Conservation (phyloP, 495 filamentous ascomycete species). For the Podospora pseudoanserina region DNA sequence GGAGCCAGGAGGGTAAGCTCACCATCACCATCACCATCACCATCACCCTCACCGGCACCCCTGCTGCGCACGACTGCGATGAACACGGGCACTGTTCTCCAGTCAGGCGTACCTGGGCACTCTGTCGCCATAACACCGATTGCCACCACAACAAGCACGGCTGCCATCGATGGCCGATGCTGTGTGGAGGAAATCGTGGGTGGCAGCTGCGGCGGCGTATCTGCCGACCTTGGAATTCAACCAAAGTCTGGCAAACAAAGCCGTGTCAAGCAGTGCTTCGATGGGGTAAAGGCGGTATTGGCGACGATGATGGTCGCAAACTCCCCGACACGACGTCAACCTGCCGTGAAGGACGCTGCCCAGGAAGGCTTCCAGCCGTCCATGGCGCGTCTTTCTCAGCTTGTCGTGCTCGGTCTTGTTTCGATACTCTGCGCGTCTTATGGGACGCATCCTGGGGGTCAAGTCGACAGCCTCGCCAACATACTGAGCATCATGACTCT, state of each 20-base stretch:
- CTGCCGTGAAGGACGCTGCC: conserved; percentile 13
- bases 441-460: conserved; percentile 16
- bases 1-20: conserved; percentile 13
- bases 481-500: conserved; percentile 22
- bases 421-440: conserved; percentile 27
- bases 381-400: conserved; percentile 18
- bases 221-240: background rate
- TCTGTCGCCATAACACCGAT: background rate
- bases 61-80: background rate
- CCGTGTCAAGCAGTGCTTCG: conserved; percentile 3
- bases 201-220: background rate
- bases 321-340: conserved; percentile 24
- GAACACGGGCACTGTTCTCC: background rate
- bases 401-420: conserved; percentile 36
- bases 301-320: conserved; percentile 20
- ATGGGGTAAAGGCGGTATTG: conserved; percentile 12
- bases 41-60: background rate
- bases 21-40: background rate
- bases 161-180: background rate
- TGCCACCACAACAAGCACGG: background rate
- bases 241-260: background rate
- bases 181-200: background rate
- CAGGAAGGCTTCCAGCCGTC: background rate
- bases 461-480: conserved; percentile 18
- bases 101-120: background rate